Evolutionary conservation across 208 protist genomes (phyloP).

Genomic region (Angomonas deanei): DNA sequence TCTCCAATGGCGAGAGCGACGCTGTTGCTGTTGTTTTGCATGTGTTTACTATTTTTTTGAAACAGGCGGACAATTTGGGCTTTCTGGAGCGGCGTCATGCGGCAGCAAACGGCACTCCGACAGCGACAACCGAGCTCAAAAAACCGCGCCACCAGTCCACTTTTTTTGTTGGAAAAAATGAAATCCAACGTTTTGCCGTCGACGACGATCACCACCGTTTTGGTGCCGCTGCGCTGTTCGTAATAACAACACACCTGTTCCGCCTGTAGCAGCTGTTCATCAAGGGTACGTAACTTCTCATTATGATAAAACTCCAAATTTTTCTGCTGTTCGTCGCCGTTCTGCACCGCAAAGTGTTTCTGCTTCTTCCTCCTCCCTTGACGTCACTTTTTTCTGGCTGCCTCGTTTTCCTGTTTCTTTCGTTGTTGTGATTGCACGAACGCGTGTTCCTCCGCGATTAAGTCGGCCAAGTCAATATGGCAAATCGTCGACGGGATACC

Average conservation of each 20-base stretch:
- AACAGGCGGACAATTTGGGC: constrained; percentile 68
- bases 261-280: constrained; percentile 24
- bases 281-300: constrained; percentile 17
- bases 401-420: constrained; percentile 4
- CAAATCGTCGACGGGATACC: constrained; percentile 7
- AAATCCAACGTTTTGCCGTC: constrained; percentile 72
- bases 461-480: constrained; percentile 44
- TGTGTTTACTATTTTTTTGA: constrained; percentile 20
- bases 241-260: constrained; percentile 18
- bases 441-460: constrained; percentile 21
- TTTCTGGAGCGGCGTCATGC: constrained; percentile 83
- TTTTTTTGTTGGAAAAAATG: constrained; percentile 41
- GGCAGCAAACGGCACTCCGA: constrained; percentile 76
- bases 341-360: not conserved
- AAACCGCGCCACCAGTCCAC: constrained; percentile 40
- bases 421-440: constrained; percentile 15
- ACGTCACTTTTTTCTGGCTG: not conserved
- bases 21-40: constrained; percentile 12
- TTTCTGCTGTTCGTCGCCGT: not conserved
- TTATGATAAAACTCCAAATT: not conserved
- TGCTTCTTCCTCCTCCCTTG: not conserved
- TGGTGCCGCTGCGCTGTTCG: constrained; percentile 8
- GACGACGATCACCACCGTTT: constrained; percentile 56
- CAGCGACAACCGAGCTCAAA: constrained; percentile 53
- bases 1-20: constrained; percentile 79